phyloP scores from a whole-genome alignment of 176 grass and related monocot genomes.

The Pontederia crassipes region DNA sequence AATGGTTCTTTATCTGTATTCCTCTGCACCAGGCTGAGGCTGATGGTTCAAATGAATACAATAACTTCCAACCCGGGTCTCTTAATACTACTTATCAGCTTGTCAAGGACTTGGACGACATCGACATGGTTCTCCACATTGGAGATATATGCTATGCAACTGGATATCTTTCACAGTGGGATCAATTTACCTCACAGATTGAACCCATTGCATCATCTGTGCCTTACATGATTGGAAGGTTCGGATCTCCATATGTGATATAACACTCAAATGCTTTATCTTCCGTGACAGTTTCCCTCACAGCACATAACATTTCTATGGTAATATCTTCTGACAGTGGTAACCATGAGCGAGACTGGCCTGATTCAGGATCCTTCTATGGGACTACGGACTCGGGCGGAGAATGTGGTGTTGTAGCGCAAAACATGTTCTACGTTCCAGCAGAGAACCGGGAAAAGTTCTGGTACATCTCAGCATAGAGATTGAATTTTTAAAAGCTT shows the following conservation, averaged over 20 bases:
- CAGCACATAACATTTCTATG: too few relatives aligned
- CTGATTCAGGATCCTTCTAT: conserved; percentile 83
- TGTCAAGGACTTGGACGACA: conserved; percentile 67
- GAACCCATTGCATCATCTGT: conserved; percentile 74
- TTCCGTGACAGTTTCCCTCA: too few relatives aligned
- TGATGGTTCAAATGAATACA: conserved; percentile 80
- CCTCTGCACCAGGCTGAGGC: conserved; percentile 41
- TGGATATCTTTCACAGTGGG: conserved; percentile 95
- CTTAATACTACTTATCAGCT: conserved; percentile 84
- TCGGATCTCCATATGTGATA: neutral
- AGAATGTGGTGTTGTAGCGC: conserved; percentile 75
- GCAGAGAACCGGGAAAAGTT: conserved; percentile 76
- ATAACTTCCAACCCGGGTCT: conserved; percentile 68
- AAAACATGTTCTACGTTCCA: conserved; percentile 91
- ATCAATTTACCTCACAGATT: conserved; percentile 85
- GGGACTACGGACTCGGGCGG: conserved; percentile 74
- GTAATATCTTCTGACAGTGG: conserved; percentile 32
- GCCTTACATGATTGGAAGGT: conserved; percentile 93
- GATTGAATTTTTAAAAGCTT: too few relatives aligned
- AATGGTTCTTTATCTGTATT: too few relatives aligned
- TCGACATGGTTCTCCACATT: conserved; percentile 80
- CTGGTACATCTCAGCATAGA: conserved; percentile 25
- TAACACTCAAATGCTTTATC: neutral
- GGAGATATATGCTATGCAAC: conserved; percentile 74
- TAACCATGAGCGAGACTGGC: conserved; percentile 96